Conservation (phyloP, 768 basidiomycete species). For the Fibroporia radiculosa region DNA sequence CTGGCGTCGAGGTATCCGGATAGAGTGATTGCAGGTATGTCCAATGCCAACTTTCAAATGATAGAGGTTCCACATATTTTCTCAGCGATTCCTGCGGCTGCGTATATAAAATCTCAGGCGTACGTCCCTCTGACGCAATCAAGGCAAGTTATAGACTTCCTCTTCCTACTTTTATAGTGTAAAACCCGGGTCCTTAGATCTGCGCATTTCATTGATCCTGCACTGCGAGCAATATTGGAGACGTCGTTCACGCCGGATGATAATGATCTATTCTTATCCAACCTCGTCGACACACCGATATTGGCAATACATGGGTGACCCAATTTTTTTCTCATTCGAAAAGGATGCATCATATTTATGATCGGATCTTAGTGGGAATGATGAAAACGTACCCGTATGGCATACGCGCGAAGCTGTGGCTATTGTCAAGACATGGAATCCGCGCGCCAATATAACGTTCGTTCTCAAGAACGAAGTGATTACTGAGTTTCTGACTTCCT, state of each 20-base stretch:
- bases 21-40: conserved; percentile 50
- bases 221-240: conserved; percentile 63
- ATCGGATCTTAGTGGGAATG: conserved; percentile 46
- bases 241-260: conserved; percentile 75
- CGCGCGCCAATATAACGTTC: conserved; percentile 45
- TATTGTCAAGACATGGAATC: conserved; percentile 50
- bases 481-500: not conserved
- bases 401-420: conserved; percentile 65
- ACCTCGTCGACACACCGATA: conserved; percentile 60
- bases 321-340: conserved; percentile 2
- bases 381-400: conserved; percentile 85
- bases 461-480: conserved; percentile 10
- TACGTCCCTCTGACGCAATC: conserved; percentile 73
- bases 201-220: conserved; percentile 73
- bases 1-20: conserved; percentile 73
- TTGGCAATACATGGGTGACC: conserved; percentile 75
- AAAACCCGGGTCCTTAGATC: conserved; percentile 32
- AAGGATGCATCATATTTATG: not conserved
- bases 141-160: conserved; percentile 28
- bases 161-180: not conserved
- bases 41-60: not conserved
- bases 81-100: conserved; percentile 69
- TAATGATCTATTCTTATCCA: conserved; percentile 80
- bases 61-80: not conserved
- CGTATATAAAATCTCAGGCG: conserved; percentile 80